Base-by-base conservation (phyloP, 805 yeast genomes). In the Candida quercuum region DNA sequence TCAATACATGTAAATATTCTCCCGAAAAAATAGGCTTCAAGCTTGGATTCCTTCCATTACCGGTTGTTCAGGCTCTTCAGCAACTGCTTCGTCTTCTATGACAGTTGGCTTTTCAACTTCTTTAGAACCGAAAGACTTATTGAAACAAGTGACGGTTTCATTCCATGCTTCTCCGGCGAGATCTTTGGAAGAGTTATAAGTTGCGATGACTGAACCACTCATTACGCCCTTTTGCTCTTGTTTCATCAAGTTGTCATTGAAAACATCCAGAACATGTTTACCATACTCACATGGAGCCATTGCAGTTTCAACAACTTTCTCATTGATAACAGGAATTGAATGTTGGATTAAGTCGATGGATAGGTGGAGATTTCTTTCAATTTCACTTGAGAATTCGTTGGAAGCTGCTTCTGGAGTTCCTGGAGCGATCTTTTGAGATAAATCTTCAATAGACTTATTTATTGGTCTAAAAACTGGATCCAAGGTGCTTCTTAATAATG, bases 381-480 rank as follows among this genome's bases (percentile, higher is more conserved):
- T 41, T 59, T 83, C 89, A 54, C 78, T 79, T 5, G 78, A 63
- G 38, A 59, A 67, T 13, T 71, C 71, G 11, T 64, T 56, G 11
- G 69, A 49, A 5, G 74, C 70, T 17, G 57, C 50, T 40, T 61
- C 60, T n/a, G n/a, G n/a, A 16, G 61, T 61, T n/a, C 60, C 61
- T 15, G 84, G 82, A 26, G 74, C 63, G 45, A 68, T 64, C 25
- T 57, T 59, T 28, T 63, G 56, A 21, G 76, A 66, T 18, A 66
- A 48, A 2, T 64, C 55, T 43, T 71, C 78, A 36, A 83, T 56
- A 24, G 67, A 61, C 25, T 67, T 60, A 60, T 83, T 86, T 32
- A 81, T 32, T 21, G 93, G 89, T 26, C 64, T 67, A 33, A 83
- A 63, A 11, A 80, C 25, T 4, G 85, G 81, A 56, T 81, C 87